Evolutionary conservation across 2,329 filamentous ascomycete genomes (phyloP).

Genomic region (Emergomyces pasteurianus): DNA sequence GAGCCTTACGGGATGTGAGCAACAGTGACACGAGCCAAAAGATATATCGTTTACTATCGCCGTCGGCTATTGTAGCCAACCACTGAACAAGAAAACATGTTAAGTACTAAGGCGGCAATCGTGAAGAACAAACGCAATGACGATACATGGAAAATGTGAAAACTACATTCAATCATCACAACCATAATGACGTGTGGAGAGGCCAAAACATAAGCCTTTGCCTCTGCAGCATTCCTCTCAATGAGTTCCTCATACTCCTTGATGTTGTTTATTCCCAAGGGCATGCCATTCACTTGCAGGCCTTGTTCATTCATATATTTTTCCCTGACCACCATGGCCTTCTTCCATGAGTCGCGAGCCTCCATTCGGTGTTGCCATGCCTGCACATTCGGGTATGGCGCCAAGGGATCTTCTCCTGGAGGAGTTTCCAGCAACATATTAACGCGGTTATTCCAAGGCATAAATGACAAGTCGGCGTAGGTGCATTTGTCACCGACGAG

Average conservation of each 20-base stretch:
- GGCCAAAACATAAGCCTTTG: background rate
- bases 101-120: too few species aligned
- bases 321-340: constrained; percentile 3
- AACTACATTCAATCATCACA: too few species aligned
- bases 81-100: background rate
- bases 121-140: too few species aligned
- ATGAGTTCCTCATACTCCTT: background rate
- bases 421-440: background rate
- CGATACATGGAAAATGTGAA: too few species aligned
- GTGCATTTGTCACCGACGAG: constrained; percentile 34
- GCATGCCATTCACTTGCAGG: background rate
- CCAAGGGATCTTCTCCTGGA: constrained; percentile 16
- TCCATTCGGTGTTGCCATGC: constrained; percentile 21
- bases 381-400: constrained; percentile 19
- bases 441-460: constrained; percentile 23
- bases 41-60: background rate
- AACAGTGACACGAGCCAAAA: background rate
- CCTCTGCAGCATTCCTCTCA: background rate
- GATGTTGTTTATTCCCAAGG: background rate
- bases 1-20: background rate
- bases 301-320: background rate
- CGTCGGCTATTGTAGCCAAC: background rate
- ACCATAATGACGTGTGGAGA: too few species aligned
- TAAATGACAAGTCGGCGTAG: constrained; percentile 33
- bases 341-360: constrained; percentile 17